phyloP scores from a whole-genome alignment of 2,329 filamentous ascomycete genomes.

The Aspergillus clavatus region DNA sequence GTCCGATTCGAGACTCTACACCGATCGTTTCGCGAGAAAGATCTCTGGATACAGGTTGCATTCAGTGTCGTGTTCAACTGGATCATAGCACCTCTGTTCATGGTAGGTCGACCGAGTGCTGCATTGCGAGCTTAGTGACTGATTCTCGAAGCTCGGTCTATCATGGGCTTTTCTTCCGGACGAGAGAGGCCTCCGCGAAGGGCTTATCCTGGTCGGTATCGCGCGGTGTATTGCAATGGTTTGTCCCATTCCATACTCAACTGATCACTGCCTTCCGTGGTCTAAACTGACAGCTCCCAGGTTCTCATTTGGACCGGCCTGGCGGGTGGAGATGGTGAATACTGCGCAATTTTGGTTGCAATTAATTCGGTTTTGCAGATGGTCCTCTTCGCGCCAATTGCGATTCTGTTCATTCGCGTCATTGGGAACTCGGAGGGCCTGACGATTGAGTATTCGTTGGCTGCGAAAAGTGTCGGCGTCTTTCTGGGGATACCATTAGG shows the following conservation, averaged over 20 bases:
- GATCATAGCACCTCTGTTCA: conserved; percentile 75
- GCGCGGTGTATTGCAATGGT: conserved; percentile 89
- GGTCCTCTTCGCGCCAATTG: conserved; percentile 65
- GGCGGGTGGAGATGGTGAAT: conserved; percentile 71
- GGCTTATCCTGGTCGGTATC: conserved; percentile 75
- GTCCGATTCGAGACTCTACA: conserved; percentile 73
- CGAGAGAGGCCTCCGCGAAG: conserved; percentile 50
- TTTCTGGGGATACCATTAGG: conserved; percentile 81
- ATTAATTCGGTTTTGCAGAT: conserved; percentile 72
- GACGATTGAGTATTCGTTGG: conserved; percentile 56
- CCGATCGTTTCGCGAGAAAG: conserved; percentile 54
- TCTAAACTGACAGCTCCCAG: conserved; percentile 26
- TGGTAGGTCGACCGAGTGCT: conserved; percentile 50
- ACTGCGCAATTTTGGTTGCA: conserved; percentile 75
- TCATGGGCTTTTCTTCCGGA: conserved; percentile 52
- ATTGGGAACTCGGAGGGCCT: conserved; percentile 52
- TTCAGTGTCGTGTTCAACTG: conserved; percentile 77
- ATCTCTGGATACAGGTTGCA: conserved; percentile 69
- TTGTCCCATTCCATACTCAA: conserved; percentile 13
- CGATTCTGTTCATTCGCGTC: conserved; percentile 64
- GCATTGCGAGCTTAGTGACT: background rate
- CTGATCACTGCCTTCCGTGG: background rate
- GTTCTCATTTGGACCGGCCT: conserved; percentile 72
- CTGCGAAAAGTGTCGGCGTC: conserved; percentile 74
- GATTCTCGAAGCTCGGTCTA: conserved; percentile 40